Base-by-base conservation (phyloP, 1,139 yeast genomes). In the Geotrichum carabidarum region DNA sequence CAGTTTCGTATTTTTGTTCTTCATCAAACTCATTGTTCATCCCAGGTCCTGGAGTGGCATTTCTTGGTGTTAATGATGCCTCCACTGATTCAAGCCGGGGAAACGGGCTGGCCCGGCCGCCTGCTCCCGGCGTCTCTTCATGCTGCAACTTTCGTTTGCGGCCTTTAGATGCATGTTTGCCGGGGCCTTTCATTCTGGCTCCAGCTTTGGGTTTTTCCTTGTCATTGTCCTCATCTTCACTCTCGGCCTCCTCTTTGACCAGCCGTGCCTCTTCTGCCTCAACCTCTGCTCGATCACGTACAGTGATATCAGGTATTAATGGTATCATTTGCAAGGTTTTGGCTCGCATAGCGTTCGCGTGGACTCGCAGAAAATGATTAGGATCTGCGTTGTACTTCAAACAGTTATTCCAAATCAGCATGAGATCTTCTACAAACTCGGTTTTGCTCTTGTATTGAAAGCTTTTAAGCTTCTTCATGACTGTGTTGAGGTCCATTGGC, bases 401-500 rank as follows among this genome's bases (percentile, higher is more conserved):
- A 68, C 99, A 94, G 69, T 94, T 94, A 58, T 83, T 82, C 99
- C 99, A 94, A 38, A 94, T 94, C 55, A 94, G 76, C 91, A 87
- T 87, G 56, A 93, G 74, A 68, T 93, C 99, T 65, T 87, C 95
- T 22, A 90, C 95, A 75, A 93, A 93, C 62, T 87, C 95, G 59
- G 82, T 80, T 65, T 91, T 93, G 48, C 90, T 86, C 62, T 78
- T 80, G 68, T 93, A 93, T 59, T 87, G 91, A 58, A 88, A 81
- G 3, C 79, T 75, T 65, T 90, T 90, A 62, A 94, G 74, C 67
- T 91, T 93, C 65, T 90, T 91, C 83, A 90, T 78, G 12, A 94
- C 96, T 0, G 98, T 91, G 65, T 90, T 91, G 61, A 94, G 76
- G 66, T 94, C 99, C 99, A 94, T 94, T 34, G 99, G 99, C 56